Evolutionary conservation across 176 grass and related monocot genomes (phyloP).

Genomic region (Eleusine coracana): DNA sequence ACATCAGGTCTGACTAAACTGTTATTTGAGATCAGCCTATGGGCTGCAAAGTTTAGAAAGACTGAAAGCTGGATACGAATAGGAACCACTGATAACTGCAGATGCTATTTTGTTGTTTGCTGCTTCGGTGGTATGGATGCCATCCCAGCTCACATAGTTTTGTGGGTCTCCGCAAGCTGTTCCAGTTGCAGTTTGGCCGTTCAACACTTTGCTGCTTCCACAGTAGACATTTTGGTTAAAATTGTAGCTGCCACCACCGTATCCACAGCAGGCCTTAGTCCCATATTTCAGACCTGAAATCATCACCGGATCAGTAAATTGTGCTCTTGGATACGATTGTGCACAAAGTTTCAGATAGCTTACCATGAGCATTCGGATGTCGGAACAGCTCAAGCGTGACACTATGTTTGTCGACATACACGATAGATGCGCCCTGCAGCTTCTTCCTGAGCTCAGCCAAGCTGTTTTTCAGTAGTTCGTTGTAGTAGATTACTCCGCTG

Average conservation of each 20-base stretch:
- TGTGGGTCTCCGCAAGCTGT: slow-evolving; percentile 56
- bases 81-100: slow-evolving; percentile 48
- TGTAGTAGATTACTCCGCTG: too few relatives aligned
- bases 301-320: background rate
- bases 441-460: slow-evolving; percentile 21
- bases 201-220: slow-evolving; percentile 59
- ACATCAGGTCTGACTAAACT: background rate
- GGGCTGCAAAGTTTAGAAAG: slow-evolving; percentile 23
- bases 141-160: slow-evolving; percentile 82
- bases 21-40: background rate
- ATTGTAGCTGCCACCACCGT: slow-evolving; percentile 57
- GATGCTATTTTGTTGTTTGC: slow-evolving; percentile 52
- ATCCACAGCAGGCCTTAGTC: slow-evolving; percentile 67
- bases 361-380: slow-evolving; percentile 56
- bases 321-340: background rate
- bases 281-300: slow-evolving; percentile 61
- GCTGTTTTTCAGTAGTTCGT: background rate
- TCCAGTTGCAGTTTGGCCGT: slow-evolving; percentile 36
- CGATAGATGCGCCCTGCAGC: slow-evolving; percentile 39
- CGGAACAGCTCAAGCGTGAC: slow-evolving; percentile 56
- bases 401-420: slow-evolving; percentile 46
- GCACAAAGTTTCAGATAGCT: background rate
- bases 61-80: slow-evolving; percentile 48
- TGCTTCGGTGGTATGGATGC: slow-evolving; percentile 78
- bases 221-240: slow-evolving; percentile 54